Evolutionary conservation across 2,329 filamentous ascomycete genomes (phyloP).

Genomic region (Malbranchea cinnamomea): DNA sequence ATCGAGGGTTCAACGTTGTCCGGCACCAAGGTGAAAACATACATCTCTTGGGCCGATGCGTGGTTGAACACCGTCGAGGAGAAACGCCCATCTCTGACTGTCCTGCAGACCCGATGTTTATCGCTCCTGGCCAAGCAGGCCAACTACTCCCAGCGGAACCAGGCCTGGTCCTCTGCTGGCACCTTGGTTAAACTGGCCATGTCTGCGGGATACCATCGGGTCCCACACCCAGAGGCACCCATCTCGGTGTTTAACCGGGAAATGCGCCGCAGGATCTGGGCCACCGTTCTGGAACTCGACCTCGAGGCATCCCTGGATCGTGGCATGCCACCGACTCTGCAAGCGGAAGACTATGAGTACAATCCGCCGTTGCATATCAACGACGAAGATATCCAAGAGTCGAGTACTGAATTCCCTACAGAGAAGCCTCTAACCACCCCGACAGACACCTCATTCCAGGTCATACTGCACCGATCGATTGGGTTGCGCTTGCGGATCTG

Average conservation of each 20-base stretch:
- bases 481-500: constrained; percentile 12
- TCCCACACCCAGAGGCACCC: constrained; percentile 17
- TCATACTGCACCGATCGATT: constrained; percentile 15
- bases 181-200: constrained; percentile 39
- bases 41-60: constrained; percentile 78
- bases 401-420: constrained; percentile 17
- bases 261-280: constrained; percentile 41
- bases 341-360: constrained; percentile 33
- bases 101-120: constrained; percentile 38
- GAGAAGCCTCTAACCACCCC: constrained; percentile 17
- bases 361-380: constrained; percentile 35
- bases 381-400: constrained; percentile 33
- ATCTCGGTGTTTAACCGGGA: constrained; percentile 28
- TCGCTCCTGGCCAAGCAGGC: constrained; percentile 35
- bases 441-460: constrained; percentile 25
- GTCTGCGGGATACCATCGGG: constrained; percentile 37
- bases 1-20: constrained; percentile 5
- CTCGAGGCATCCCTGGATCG: constrained; percentile 40
- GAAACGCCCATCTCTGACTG: constrained; percentile 36
- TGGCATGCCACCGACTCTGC: constrained; percentile 36
- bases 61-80: constrained; percentile 65
- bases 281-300: constrained; percentile 41
- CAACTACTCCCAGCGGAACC: constrained; percentile 38
- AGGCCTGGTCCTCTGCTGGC: constrained; percentile 37
- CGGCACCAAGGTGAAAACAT: constrained; percentile 37